Conservation (phyloP, 2,329 filamentous ascomycete species). For the Fulvia fulva region DNA sequence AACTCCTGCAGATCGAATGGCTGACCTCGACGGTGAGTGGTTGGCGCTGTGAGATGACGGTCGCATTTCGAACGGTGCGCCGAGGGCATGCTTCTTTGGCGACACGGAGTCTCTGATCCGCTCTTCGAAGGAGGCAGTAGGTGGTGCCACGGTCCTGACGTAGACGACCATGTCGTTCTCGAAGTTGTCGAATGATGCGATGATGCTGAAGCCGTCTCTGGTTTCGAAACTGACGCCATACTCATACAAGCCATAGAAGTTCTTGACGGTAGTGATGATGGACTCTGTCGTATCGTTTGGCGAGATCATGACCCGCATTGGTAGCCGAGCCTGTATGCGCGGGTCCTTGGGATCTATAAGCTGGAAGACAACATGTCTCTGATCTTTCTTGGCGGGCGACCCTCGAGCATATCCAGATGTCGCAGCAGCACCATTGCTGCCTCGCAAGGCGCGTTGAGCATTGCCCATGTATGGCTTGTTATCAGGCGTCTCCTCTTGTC, state of each 20-base stretch:
- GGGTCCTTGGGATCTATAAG: slow-evolving; percentile 50
- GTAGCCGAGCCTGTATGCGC: slow-evolving; percentile 59
- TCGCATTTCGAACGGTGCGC: slow-evolving; percentile 62
- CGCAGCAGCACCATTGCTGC: slow-evolving; percentile 20
- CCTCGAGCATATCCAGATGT: slow-evolving; percentile 24
- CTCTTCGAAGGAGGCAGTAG: slow-evolving; percentile 19
- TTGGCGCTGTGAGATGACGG: slow-evolving; percentile 57
- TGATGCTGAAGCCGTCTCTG: slow-evolving; percentile 80
- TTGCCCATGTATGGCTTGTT: slow-evolving; percentile 9
- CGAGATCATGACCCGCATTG: slow-evolving; percentile 87
- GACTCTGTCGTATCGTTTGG: slow-evolving; percentile 96
- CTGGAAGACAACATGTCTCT: slow-evolving; percentile 76
- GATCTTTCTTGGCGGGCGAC: slow-evolving; percentile 37
- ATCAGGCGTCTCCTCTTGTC: slow-evolving; percentile 16
- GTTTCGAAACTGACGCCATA: slow-evolving; percentile 93
- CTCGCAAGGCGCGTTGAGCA: slow-evolving; percentile 21
- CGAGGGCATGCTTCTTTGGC: slow-evolving; percentile 55
- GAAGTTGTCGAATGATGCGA: slow-evolving; percentile 95
- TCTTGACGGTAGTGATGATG: slow-evolving; percentile 97
- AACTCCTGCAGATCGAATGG: slow-evolving; percentile 66
- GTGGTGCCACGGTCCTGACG: slow-evolving; percentile 55
- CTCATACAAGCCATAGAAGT: slow-evolving; percentile 95
- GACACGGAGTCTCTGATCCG: slow-evolving; percentile 34
- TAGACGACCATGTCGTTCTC: slow-evolving; percentile 88
- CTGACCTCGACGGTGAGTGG: slow-evolving; percentile 62